Evolutionary conservation across 139 green algal species (phyloP).

Genomic region (Tetradesmus obliquus): DNA sequence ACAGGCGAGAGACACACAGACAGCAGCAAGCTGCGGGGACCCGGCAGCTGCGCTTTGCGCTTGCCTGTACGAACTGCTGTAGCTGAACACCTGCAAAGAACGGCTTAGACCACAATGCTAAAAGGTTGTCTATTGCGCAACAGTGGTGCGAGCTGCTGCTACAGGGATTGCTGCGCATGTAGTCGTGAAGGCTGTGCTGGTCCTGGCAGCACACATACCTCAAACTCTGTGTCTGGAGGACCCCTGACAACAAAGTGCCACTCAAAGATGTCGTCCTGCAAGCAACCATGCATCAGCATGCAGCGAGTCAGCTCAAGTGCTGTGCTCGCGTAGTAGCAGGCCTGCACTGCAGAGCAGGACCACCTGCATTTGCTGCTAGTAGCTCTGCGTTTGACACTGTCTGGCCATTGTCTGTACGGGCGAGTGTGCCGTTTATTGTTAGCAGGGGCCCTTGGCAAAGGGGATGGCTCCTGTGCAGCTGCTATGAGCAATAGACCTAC

Average conservation of each 20-base stretch:
- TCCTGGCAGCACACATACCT: constrained; percentile 61
- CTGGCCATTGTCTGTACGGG: neutral
- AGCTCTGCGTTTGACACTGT: neutral
- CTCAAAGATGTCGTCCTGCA: constrained; percentile 98
- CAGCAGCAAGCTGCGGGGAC: no score
- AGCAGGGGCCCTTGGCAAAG: no score
- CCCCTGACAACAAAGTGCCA: constrained; percentile 98
- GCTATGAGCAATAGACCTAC: neutral
- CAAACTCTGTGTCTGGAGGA: constrained; percentile 92
- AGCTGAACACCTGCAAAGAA: no score
- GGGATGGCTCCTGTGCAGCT: neutral
- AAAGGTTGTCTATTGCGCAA: no score
- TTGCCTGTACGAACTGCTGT: no score
- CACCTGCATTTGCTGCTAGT: neutral
- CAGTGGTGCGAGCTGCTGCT: no score
- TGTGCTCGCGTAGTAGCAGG: neutral
- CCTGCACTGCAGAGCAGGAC: neutral
- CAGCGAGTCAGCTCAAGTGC: neutral
- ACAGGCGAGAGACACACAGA: neutral
- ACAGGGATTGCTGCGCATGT: neutral
- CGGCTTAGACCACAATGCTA: no score
- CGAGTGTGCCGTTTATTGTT: neutral
- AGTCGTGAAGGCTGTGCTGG: neutral
- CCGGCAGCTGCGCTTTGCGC: no score
- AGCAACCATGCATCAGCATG: neutral